Evolutionary conservation across 2,329 filamentous ascomycete species (phyloP), one percentile per base, ranked within the genome.

Genomic region (Pseudocercospora ulei): DNA sequence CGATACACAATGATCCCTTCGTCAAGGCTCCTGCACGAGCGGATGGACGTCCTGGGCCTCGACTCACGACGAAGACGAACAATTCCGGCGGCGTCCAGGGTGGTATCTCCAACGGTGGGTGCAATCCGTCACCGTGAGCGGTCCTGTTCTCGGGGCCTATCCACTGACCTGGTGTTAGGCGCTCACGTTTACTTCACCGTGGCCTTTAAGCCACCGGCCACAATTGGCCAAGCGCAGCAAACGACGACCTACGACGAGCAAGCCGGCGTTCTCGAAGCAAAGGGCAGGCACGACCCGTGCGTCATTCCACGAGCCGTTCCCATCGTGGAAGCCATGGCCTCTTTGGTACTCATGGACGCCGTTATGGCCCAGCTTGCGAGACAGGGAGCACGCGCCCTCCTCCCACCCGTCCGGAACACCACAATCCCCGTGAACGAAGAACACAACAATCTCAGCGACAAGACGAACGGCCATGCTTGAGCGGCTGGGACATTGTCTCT

Each of bases 71-170:
- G 39, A 82, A 81, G 68, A 95, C 88, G 16, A 96, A 96, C 69
- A 86, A 94, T 69, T 88, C 81, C 2, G 88, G 88, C 7, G 90
- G 88, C 48, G 84, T 96, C 52, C 88, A 96, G 67, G 90, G 88
- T 27, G 88, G 88, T 36, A 96, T 96, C 64, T 80, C 82, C 35
- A 96, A 96, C 63, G 90, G n/a, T n/a, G n/a, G n/a, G n/a, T n/a
- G n/a, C n/a, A n/a, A n/a, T n/a, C n/a, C n/a, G n/a, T n/a, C n/a
- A n/a, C n/a, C n/a, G n/a, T n/a, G n/a, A n/a, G n/a, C n/a, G n/a
- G n/a, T n/a, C n/a, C n/a, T n/a, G n/a, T n/a, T n/a, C n/a, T n/a
- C n/a, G n/a, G n/a, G n/a, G n/a, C n/a, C n/a, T n/a, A n/a, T n/a
- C n/a, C n/a, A n/a, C n/a, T n/a, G n/a, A n/a, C n/a, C n/a, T n/a